Evolutionary conservation across 768 basidiomycete genomes (phyloP).

Genomic region (Asterophora parasitica): DNA sequence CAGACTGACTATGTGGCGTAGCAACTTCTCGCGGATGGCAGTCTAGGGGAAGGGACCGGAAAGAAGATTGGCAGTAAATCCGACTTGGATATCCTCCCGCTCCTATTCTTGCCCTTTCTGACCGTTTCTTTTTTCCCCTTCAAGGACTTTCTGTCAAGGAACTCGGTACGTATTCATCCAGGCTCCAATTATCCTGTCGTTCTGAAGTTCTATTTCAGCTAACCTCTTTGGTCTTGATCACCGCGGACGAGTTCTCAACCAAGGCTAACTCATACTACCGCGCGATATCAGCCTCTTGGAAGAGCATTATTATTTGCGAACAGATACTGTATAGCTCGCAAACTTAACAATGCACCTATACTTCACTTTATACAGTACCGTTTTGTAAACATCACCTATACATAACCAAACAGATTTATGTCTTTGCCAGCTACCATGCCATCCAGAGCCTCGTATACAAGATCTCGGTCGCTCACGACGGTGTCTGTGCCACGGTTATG

Average conservation of each 20-base stretch:
- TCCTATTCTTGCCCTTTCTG: not conserved
- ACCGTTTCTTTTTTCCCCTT: not conserved
- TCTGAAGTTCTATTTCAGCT: constrained; percentile 18
- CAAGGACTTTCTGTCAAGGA: constrained; percentile 44
- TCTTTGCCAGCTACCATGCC: not conserved
- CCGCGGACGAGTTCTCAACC: constrained; percentile 26
- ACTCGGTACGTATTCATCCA: constrained; percentile 30
- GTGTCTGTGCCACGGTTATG: constrained; percentile 24
- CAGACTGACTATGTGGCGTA: constrained; percentile 4
- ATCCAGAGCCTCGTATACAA: not conserved
- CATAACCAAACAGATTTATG: too few species aligned
- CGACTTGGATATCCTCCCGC: not conserved
- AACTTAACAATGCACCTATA: too few species aligned
- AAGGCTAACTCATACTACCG: not conserved
- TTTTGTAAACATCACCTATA: too few species aligned
- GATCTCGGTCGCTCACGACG: constrained; percentile 8
- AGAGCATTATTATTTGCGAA: too few species aligned
- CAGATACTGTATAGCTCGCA: too few species aligned
- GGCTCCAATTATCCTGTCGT: not conserved
- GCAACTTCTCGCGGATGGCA: constrained; percentile 56
- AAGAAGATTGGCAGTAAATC: constrained; percentile 53
- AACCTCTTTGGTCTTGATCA: constrained; percentile 42
- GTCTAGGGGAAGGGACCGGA: constrained; percentile 56
- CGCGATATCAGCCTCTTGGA: too few species aligned
- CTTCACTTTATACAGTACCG: too few species aligned